A percentile compares a stretch with the other conserved stretches of the same genome.
Evolutionary conservation across 768 basidiomycete genomes (phyloP).

Genomic region (Termitomyces sp.): DNA sequence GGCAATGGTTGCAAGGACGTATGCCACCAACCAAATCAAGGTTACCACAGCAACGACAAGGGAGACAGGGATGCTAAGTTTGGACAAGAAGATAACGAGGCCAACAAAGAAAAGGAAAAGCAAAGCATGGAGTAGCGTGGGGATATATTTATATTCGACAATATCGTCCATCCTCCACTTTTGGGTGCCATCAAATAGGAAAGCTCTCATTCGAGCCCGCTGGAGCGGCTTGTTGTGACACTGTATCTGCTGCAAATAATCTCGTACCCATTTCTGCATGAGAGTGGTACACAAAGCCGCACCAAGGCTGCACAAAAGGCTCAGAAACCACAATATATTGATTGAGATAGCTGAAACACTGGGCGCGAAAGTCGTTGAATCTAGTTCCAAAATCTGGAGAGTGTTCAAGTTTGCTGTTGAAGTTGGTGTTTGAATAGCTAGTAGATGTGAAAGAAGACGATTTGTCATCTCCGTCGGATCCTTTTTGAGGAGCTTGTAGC

Average conservation of each 20-base stretch:
- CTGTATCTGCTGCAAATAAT: conserved; percentile 3
- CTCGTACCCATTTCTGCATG: conserved; percentile 1
- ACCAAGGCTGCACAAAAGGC: conserved; percentile 19
- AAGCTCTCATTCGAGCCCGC: conserved; percentile 1
- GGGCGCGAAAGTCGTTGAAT: conserved; percentile 6
- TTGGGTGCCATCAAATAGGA: neutral
- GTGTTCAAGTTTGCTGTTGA: neutral
- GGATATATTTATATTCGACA: conserved; percentile 4
- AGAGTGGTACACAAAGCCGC: conserved; percentile 21
- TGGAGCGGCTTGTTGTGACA: neutral
- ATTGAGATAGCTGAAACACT: conserved; percentile 15
- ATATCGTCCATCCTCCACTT: conserved; percentile 1
- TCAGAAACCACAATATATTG: conserved; percentile 25
- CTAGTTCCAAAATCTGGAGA: neutral
- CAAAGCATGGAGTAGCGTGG: conserved; percentile 1
- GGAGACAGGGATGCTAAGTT: neutral
- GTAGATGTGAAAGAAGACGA: conserved; percentile 19
- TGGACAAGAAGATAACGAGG: conserved; percentile 1
- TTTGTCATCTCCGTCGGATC: conserved; percentile 18
- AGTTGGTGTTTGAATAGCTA: neutral
- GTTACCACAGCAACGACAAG: neutral
- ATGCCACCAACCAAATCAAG: neutral
- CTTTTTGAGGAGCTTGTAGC: conserved; percentile 24
- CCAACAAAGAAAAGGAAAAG: conserved; percentile 8
- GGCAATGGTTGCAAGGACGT: neutral